Conservation (phyloP, 305 asterid species). For the Fraxinus paxiana region DNA sequence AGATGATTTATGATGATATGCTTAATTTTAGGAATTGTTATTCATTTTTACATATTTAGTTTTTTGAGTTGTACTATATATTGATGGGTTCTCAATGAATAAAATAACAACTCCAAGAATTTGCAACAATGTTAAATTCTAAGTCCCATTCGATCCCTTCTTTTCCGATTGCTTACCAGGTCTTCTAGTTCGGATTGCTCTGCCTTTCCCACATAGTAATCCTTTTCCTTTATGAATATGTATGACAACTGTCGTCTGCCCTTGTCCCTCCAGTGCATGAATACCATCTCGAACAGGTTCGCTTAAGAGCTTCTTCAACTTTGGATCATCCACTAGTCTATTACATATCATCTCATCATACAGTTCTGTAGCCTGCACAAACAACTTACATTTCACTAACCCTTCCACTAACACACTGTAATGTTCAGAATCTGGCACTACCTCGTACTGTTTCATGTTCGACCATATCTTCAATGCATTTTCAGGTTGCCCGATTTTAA, state of each 20-base stretch:
- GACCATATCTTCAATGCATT: constrained; percentile 60
- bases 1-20: no score
- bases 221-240: constrained; percentile 32
- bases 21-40: no score
- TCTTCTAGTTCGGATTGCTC: constrained; percentile 11
- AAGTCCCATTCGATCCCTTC: constrained; percentile 19
- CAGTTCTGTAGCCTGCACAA: constrained; percentile 55
- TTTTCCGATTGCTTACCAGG: constrained; percentile 19
- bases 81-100: no score
- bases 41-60: no score
- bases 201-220: constrained; percentile 22
- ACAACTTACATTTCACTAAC: constrained; percentile 49
- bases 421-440: constrained; percentile 48
- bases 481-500: constrained; percentile 48
- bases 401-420: constrained; percentile 58
- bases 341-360: constrained; percentile 56
- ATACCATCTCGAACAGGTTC: constrained; percentile 22
- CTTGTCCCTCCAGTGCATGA: constrained; percentile 21
- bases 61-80: no score
- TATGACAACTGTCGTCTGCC: constrained; percentile 26
- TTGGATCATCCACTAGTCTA: constrained; percentile 45
- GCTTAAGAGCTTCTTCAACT: constrained; percentile 54
- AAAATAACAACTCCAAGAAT: no score
- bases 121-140: not conserved
- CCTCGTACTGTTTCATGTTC: constrained; percentile 44